Evolutionary conservation across 768 basidiomycete species (phyloP).

Genomic region (Tricholoma sp.): DNA sequence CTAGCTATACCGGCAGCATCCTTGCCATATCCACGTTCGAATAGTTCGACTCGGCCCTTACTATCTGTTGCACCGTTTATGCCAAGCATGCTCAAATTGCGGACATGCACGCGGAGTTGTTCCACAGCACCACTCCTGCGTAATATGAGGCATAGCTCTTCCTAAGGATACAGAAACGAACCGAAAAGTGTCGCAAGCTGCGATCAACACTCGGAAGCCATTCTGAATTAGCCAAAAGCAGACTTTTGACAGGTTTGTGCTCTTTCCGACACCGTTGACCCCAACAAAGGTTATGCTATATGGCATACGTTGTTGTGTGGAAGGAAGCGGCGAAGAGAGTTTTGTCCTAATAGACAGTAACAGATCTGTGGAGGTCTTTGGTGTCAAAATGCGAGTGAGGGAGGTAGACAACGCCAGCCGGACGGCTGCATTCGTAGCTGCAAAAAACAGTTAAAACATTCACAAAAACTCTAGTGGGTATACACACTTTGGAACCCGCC

Average conservation of each 20-base stretch:
- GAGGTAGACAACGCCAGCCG: constrained; percentile 78
- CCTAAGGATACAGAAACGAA: constrained; percentile 21
- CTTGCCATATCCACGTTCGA: constrained; percentile 96
- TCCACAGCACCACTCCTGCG: constrained; percentile 92
- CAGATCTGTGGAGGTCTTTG: constrained; percentile 96
- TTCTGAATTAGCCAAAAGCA: constrained; percentile 99
- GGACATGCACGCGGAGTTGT: constrained; percentile 93
- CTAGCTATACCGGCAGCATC: constrained; percentile 98
- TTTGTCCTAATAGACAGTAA: constrained; percentile 91
- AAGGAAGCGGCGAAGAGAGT: constrained; percentile 64
- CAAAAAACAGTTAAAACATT: constrained; percentile 1
- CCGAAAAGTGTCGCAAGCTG: constrained; percentile 98
- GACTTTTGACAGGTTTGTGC: constrained; percentile 96
- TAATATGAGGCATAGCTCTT: constrained; percentile 1
- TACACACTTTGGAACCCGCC: constrained; percentile 82
- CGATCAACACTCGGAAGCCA: constrained; percentile 86
- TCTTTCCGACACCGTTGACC: constrained; percentile 98
- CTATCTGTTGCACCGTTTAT: constrained; percentile 64
- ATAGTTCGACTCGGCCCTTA: constrained; percentile 84
- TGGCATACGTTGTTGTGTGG: constrained; percentile 74
- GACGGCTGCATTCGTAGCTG: constrained; percentile 84
- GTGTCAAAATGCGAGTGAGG: constrained; percentile 90
- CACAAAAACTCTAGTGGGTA: constrained; percentile 1
- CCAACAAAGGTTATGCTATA: constrained; percentile 97
- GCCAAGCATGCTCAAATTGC: constrained; percentile 83